Evolutionary conservation across 2,329 filamentous ascomycete species (phyloP).

Genomic region (Magnaporthiopsis incrustans): DNA sequence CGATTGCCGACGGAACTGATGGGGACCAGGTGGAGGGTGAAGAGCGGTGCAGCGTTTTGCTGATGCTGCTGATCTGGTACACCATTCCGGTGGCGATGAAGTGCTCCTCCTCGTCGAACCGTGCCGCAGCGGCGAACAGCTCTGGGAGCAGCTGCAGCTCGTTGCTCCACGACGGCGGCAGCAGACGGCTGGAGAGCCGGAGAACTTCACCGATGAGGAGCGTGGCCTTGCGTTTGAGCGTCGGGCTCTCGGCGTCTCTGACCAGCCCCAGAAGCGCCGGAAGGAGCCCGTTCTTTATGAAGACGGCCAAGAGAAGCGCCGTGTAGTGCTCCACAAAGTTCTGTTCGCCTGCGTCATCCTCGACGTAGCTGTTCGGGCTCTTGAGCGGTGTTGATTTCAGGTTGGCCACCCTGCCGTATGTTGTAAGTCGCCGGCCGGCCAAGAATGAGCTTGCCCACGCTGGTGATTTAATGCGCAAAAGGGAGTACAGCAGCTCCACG

Average conservation of each 20-base stretch:
- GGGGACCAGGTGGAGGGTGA: conserved; percentile 39
- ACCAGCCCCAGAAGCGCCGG: conserved; percentile 55
- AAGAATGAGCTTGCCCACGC: conserved; percentile 95
- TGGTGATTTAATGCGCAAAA: conserved; percentile 82
- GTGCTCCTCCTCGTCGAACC: conserved; percentile 62
- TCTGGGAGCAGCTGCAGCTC: conserved; percentile 83
- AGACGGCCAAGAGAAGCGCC: conserved; percentile 73
- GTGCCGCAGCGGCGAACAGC: conserved; percentile 68
- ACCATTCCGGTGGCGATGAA: conserved; percentile 83
- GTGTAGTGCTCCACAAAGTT: conserved; percentile 94
- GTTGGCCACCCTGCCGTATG: conserved; percentile 89
- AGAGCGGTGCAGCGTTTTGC: conserved; percentile 80
- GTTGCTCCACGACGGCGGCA: conserved; percentile 75
- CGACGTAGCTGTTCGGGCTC: conserved; percentile 40
- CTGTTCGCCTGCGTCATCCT: conserved; percentile 63
- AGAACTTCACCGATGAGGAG: conserved; percentile 85
- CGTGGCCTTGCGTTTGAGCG: conserved; percentile 79
- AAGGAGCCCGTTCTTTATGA: conserved; percentile 74
- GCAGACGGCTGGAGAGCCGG: conserved; percentile 76
- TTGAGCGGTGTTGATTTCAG: conserved; percentile 55
- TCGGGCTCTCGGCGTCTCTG: conserved; percentile 57
- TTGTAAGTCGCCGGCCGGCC: conserved; percentile 84
- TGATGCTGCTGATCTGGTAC: conserved; percentile 97
- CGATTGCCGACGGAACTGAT: conserved; percentile 12
- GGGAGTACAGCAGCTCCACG: conserved; percentile 74